A percentile compares a stretch with the other conserved stretches of the same genome.
Evolutionary conservation across 2,329 filamentous ascomycete species (phyloP).

Genomic region (Chaetomiaceae sp.): DNA sequence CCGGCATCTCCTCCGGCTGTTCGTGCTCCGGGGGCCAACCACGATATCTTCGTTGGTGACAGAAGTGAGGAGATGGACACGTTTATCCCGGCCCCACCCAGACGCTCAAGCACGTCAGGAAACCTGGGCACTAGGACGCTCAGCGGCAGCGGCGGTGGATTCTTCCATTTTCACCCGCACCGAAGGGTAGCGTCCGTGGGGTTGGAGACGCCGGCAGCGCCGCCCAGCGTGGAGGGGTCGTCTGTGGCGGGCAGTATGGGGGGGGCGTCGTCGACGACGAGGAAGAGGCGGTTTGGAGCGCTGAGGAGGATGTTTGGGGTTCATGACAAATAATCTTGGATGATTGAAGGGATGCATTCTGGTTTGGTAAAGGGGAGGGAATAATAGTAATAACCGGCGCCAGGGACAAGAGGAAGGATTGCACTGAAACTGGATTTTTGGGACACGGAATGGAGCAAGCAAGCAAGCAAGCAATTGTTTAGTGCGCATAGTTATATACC

Average conservation of each 20-base stretch:
- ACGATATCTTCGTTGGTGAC: no score
- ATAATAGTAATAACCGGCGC: neutral
- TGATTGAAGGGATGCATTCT: neutral
- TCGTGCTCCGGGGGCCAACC: no score
- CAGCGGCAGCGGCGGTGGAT: conserved; percentile 13
- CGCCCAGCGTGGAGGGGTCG: conserved; percentile 1
- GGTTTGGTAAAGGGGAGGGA: neutral
- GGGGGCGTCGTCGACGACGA: conserved; percentile 27
- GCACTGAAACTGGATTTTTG: neutral
- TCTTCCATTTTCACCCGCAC: conserved; percentile 18
- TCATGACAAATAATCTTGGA: conserved; percentile 32
- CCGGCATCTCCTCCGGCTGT: no score
- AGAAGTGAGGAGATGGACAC: neutral
- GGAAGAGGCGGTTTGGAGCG: conserved; percentile 64
- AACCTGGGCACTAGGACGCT: conserved; percentile 27
- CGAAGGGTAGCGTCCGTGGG: conserved; percentile 37
- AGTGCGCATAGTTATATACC: conserved; percentile 3
- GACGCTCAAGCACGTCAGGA: conserved; percentile 14
- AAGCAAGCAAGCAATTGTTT: neutral
- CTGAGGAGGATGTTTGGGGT: conserved; percentile 62
- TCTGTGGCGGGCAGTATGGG: conserved; percentile 8
- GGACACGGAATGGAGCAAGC: neutral
- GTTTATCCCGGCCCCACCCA: neutral
- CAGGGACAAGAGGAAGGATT: neutral
- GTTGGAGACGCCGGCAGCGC: neutral